Evolutionary conservation across 23 red algal genomes (phyloP), one percentile per base, ranked within the genome.

Genomic region (Gracilaria gracilis): DNA sequence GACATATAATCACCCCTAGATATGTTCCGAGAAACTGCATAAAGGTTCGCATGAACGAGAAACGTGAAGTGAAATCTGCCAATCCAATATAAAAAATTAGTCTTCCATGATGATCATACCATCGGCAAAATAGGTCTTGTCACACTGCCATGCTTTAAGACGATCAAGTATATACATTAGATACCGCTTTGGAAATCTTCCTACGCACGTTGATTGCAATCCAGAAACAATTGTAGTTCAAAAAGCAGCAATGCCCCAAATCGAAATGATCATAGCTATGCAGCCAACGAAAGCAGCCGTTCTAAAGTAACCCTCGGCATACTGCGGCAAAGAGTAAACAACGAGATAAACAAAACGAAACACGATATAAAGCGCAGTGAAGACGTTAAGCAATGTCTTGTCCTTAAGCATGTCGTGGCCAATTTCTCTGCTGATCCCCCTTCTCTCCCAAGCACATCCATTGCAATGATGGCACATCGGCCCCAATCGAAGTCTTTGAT

Each of bases 251-350:
- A 23, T 73, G 38, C 67, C 20, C 67, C 67, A 73, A 40, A 73
- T 73, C 5, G 67, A 73, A 40, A 73, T 73, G 67, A 73, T 24
- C 35, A 44, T 73, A 39, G 34, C 34, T 35, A 87, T 17, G 39
- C 83, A 87, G 15, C 32, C 62, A 15, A 75, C 62, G 54, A 87
- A 87, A 40, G 40, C 21, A 23, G 46, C 33, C n/a, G 61, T 42
- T 65, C 83, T 87, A 20, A 87, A 4, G 51, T 87, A 73, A 24
- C 83, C 83, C 32, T 37, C 33, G 15, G 51, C 42, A 70, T 53
- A 29, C 67, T 87, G 83, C 13, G 83, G 83, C 42, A 51, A 28
- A 15, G 65, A 58, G 46, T 87, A 74, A 2, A 75, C 61, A 33
- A 54, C 21, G 29, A 87, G 70, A 23, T 87, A 87, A 31, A 71